Evolutionary conservation across 2,329 filamentous ascomycete genomes (phyloP), one percentile per base, ranked within the genome.

Genomic region (Arthrobotrys sinensis): DNA sequence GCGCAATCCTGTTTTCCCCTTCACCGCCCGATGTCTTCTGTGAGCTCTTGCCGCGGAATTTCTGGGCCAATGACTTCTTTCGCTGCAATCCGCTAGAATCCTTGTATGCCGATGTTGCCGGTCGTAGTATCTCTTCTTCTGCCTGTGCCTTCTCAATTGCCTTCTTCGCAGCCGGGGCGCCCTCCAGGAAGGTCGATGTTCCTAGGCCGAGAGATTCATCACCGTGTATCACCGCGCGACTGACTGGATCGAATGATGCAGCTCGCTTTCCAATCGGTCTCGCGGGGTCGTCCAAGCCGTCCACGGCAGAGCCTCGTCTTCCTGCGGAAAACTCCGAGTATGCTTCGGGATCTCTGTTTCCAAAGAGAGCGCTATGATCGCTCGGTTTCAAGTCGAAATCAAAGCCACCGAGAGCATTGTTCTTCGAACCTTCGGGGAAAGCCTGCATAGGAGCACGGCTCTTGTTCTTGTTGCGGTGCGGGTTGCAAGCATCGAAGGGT

Each of bases 401-500:
- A 12, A 93, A 88, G 11, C 96, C 96, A 70, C 95, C 95, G 11
- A 99, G 86, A 0, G 91, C 91, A 87, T 97, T 98, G 87, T 99
- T 99, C 78, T 92, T 89, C 0, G 94, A 97, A 82, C 92, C 93
- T 82, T 93, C 93, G 21, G 96, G 93, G 85, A 98, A 99, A 1
- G 96, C 96, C 84, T 97, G 91, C 93, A 99, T 97, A 0, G 96
- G 96, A 5, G 96, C 94, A 77, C 91, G 90, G 82, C 91, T 91
- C 82, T 91, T 93, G 83, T 92, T 92, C 73, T 93, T 91, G 85
- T 98, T 99, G 80, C 96, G 93, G 84, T 97, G 92, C 3, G 96
- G 94, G 84, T 97, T 97, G 84, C 96, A 93, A 19, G 96, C 96
- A 85, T 99, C 96, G 82, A 97, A 99, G 3, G 96, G 96, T 0